Conservation (phyloP, 495 filamentous ascomycete genomes). For the Neurospora pannonica region DNA sequence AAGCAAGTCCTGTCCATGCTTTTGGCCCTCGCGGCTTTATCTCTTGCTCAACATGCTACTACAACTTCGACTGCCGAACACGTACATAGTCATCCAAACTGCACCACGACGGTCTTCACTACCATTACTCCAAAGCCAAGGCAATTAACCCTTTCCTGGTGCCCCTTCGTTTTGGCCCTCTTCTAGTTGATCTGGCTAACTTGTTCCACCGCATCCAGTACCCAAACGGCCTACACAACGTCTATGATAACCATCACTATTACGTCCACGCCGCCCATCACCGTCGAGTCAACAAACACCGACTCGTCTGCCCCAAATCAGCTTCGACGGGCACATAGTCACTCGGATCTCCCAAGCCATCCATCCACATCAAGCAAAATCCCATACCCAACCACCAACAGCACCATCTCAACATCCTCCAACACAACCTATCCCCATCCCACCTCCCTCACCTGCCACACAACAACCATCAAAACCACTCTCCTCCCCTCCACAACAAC, state of each 20-base stretch:
- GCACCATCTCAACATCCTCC: not conserved
- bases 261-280: not conserved
- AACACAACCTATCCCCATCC: not conserved
- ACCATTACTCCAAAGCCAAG: not conserved
- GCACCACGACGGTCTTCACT: not conserved
- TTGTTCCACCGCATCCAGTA: not conserved
- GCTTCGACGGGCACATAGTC: not conserved
- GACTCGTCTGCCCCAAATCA: not conserved
- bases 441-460: not conserved
- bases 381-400: not conserved
- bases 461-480: not conserved
- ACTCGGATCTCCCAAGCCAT: not conserved
- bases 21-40: not conserved
- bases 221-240: not conserved
- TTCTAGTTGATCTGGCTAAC: not conserved
- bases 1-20: not conserved
- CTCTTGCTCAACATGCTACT: not conserved
- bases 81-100: not conserved
- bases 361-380: not conserved
- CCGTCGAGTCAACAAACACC: not conserved
- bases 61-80: not conserved
- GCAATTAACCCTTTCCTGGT: not conserved
- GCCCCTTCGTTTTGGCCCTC: not conserved
- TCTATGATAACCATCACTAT: not conserved
- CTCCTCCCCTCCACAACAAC: not conserved